Base-by-base conservation (phyloP, 1,284 basidiomycete genomes). In the Ceratobasidium sp. region DNA sequence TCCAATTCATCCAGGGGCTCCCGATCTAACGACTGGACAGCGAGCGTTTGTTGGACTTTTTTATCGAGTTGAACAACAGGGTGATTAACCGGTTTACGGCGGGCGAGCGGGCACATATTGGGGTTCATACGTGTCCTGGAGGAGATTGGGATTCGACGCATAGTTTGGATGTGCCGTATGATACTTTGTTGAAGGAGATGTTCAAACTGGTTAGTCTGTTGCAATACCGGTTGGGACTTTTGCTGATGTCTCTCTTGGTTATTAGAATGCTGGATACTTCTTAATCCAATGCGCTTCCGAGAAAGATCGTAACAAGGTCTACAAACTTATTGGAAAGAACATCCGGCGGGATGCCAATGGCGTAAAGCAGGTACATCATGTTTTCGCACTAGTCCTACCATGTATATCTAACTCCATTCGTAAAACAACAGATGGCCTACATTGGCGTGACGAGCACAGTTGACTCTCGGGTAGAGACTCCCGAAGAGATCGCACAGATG, bases 291-390 rank as follows among this genome's bases (percentile, higher is more conserved):
- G 75, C 16, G 75, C 77, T 7, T 75, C 70, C 30, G 77, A 77
- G 63, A 69, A 73, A 52, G 69, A 78, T 59, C 76, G 73, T 41
- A 74, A 75, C 23, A 70, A 71, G 47, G 74, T 77, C 6, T 76
- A 75, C 73, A 77, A 77, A 54, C 71, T 76, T 23, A 76, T 78
- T 52, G 77, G 77, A 4, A 59, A 77, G 46, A 66, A 77, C 52
- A 78, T 77, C 13, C 76, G 77, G 6, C 72, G 75, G 38, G 77
- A 78, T 41, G 78, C 76, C 7, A 75, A 77, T 44, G 77, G 76
- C 1, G 77, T 76, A 26, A 76, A 76, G 52, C 74, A 76, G 69
- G 74, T 47, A 28, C 55, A 18, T 63, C 41, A 21, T 5, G 16
- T 16, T 16, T 13, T 54, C 35, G 2, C 6, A 47, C 21, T 50